A percentile compares a stretch with the other conserved stretches of the same genome.
phyloP scores from a whole-genome alignment of 352 stramenopile genomes.

The Phytopythium kandeliae region DNA sequence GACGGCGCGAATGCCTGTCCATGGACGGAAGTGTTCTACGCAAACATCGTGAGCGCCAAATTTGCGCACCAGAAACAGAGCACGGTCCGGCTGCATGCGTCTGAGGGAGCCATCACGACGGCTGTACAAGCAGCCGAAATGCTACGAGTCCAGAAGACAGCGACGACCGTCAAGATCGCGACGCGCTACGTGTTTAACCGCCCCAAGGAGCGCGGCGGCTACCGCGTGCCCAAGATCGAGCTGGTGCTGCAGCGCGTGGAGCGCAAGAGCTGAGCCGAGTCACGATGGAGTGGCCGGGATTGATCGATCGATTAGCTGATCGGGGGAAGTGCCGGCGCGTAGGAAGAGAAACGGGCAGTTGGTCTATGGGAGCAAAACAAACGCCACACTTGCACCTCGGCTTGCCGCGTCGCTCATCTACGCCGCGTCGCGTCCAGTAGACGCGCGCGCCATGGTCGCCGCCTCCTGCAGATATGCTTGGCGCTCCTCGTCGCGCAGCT shows the following conservation, averaged over 20 bases:
- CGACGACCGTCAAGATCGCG: conserved; percentile 53
- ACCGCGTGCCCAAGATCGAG: conserved; percentile 71
- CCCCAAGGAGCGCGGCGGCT: conserved; percentile 36
- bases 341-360: not conserved
- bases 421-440: not conserved
- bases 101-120: conserved; percentile 63
- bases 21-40: conserved; percentile 65
- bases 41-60: conserved; percentile 77
- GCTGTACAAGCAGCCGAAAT: conserved; percentile 69
- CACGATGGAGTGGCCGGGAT: not conserved
- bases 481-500: conserved; percentile 50
- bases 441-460: conserved; percentile 3
- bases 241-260: conserved; percentile 46
- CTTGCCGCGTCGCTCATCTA: not conserved
- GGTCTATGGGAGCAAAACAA: not conserved
- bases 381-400: too few species aligned
- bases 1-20: not conserved
- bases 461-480: conserved; percentile 31
- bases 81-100: conserved; percentile 55
- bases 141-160: conserved; percentile 56
- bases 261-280: conserved; percentile 8
- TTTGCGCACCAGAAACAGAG: conserved; percentile 67
- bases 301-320: not conserved
- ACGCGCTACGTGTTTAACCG: conserved; percentile 62
- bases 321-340: not conserved